Percentiles rank a stretch among this genome's conserved stretches.
Conservation (phyloP, 768 basidiomycete species). For the Hemileccinum impolitum region DNA sequence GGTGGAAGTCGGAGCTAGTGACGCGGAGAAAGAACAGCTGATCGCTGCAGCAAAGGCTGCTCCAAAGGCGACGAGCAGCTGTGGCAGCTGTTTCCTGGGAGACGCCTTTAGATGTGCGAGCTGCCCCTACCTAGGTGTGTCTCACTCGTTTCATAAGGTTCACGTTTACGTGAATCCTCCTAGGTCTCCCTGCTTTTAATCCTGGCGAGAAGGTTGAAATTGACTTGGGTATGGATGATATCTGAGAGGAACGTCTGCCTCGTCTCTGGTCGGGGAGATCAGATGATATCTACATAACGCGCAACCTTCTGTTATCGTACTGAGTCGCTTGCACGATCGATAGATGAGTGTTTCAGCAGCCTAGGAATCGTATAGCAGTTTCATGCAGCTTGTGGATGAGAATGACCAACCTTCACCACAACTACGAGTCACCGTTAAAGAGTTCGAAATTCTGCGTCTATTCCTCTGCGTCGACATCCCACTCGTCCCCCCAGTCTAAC, state of each 20-base stretch:
- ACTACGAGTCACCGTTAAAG: neutral
- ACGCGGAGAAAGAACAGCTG: conserved; percentile 63
- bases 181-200: conserved; percentile 96
- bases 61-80: conserved; percentile 91
- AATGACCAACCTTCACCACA: neutral
- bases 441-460: neutral
- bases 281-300: conserved; percentile 1
- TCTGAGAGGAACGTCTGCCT: conserved; percentile 39
- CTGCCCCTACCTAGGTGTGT: conserved; percentile 93
- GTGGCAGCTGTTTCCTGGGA: conserved; percentile 95
- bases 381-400: neutral
- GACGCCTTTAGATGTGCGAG: conserved; percentile 97
- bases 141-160: conserved; percentile 1
- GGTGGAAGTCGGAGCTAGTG: conserved; percentile 52
- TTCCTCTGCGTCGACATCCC: conserved; percentile 18
- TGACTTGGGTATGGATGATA: conserved; percentile 84
- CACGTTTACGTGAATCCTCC: conserved; percentile 6
- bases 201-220: conserved; percentile 98
- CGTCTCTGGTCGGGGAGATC: neutral
- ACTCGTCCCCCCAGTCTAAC: conserved; percentile 32
- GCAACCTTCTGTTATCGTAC: neutral
- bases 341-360: neutral
- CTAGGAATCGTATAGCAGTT: conserved; percentile 2
- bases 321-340: neutral
- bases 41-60: conserved; percentile 64